Evolutionary conservation across 1,139 yeast genomes (phyloP).

Genomic region (Blastobotrys petasosporus): DNA sequence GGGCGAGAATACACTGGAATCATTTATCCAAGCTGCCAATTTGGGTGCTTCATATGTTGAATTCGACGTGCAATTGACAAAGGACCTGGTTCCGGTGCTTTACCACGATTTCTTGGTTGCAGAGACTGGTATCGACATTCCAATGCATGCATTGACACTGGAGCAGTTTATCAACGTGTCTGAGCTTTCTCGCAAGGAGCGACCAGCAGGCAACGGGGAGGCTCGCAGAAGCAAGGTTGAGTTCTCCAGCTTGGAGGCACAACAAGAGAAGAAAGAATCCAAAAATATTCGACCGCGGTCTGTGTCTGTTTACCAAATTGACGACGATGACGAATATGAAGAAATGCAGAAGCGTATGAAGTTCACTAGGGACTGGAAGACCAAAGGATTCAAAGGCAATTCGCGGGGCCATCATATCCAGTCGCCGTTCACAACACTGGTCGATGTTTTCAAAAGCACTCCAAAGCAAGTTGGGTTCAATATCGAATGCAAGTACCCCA

Average conservation of each 20-base stretch:
- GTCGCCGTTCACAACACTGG: slow-evolving; percentile 82
- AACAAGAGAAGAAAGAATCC: slow-evolving; percentile 1
- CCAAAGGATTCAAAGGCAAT: slow-evolving; percentile 85
- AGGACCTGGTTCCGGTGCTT: slow-evolving; percentile 85
- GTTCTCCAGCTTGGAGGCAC: slow-evolving; percentile 5
- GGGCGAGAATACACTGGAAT: slow-evolving; percentile 94
- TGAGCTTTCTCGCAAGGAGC: slow-evolving; percentile 13
- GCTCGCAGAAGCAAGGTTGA: slow-evolving; percentile 2
- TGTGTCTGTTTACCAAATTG: slow-evolving; percentile 23
- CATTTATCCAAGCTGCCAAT: slow-evolving; percentile 94
- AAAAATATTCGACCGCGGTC: slow-evolving; percentile 24
- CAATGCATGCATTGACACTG: slow-evolving; percentile 86
- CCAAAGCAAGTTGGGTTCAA: slow-evolving; percentile 88
- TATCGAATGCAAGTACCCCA: slow-evolving; percentile 91
- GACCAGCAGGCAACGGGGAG: slow-evolving; percentile 6
- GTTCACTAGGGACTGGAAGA: slow-evolving; percentile 80
- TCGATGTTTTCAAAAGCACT: slow-evolving; percentile 72
- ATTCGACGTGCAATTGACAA: slow-evolving; percentile 95
- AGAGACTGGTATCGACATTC: slow-evolving; percentile 93
- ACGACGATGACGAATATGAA: slow-evolving; percentile 26
- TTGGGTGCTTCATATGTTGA: slow-evolving; percentile 74
- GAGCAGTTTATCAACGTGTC: slow-evolving; percentile 70
- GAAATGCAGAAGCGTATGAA: slow-evolving; percentile 62
- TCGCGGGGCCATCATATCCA: slow-evolving; percentile 86
- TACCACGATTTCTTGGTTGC: slow-evolving; percentile 95